phyloP scores from a whole-genome alignment of 306 rosid species.

The Sechiopsis laciniata region DNA sequence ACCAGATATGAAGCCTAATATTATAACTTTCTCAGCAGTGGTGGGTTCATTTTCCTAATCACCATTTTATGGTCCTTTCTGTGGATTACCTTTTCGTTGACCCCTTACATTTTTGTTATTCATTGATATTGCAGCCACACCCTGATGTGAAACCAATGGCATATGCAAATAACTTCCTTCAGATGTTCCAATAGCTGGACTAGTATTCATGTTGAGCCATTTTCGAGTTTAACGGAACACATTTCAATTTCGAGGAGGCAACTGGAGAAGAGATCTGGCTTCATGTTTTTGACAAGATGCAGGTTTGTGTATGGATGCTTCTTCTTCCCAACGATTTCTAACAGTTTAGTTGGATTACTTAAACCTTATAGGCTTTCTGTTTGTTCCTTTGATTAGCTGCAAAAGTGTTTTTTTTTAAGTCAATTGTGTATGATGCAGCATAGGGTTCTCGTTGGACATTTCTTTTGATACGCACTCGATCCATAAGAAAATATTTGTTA shows the following conservation, averaged over 20 bases:
- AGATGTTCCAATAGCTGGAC: conserved; percentile 53
- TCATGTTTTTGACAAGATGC: background rate
- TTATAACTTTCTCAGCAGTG: conserved; percentile 86
- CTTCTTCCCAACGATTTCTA: conserved; percentile 1
- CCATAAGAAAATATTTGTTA: background rate
- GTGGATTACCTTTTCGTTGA: background rate
- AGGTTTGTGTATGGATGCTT: conserved; percentile 1
- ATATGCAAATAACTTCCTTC: conserved; percentile 80
- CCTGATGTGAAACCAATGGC: conserved; percentile 99
- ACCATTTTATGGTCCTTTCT: background rate
- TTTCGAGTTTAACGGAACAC: background rate
- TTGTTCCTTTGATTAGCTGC: background rate
- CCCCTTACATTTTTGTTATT: background rate
- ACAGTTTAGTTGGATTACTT: conserved; percentile 14
- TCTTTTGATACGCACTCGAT: background rate
- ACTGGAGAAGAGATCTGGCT: background rate
- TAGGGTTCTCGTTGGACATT: background rate
- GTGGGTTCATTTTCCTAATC: conserved; percentile 36
- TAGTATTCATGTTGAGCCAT: background rate
- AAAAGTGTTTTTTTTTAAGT: background rate
- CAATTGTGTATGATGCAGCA: conserved; percentile 11
- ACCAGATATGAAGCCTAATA: conserved; percentile 81
- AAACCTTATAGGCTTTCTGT: conserved; percentile 12
- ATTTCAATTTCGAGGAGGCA: conserved; percentile 6
- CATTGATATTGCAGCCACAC: conserved; percentile 67